Percentiles rank a stretch among this genome's conserved stretches.
Evolutionary conservation across 148 eudicot genomes (phyloP).

Genomic region (Chenopodium berlandieri): DNA sequence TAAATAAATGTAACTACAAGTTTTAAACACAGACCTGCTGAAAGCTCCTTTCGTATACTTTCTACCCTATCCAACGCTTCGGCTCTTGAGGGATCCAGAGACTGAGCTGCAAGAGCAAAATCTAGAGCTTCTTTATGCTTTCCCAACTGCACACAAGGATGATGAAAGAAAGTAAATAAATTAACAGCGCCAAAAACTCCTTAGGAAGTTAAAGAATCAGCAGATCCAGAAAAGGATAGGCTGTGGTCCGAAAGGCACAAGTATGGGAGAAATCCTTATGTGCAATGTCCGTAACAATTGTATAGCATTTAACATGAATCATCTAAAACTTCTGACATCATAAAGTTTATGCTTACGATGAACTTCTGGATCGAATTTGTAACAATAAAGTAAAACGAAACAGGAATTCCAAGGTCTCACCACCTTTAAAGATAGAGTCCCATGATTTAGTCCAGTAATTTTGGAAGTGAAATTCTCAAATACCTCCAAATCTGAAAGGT

Average conservation of each 20-base stretch:
- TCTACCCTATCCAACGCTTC: conserved; percentile 71
- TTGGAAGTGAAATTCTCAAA: neutral
- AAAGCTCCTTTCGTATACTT: conserved; percentile 53
- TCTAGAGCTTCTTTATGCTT: conserved; percentile 87
- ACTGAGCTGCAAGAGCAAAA: conserved; percentile 77
- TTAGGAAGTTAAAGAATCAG: neutral
- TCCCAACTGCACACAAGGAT: conserved; percentile 54
- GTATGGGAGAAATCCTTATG: neutral
- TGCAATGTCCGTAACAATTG: neutral
- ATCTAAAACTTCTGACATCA: neutral
- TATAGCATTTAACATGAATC: neutral
- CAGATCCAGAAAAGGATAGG: neutral
- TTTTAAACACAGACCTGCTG: conserved; percentile 54
- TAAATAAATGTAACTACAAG: neutral
- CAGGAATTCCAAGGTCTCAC: neutral
- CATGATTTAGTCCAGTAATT: neutral
- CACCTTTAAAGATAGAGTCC: neutral
- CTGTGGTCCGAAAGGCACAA: neutral
- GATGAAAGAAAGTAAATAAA: neutral
- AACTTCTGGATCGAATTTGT: neutral
- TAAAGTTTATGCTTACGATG: neutral
- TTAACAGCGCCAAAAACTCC: neutral
- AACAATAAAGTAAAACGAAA: neutral
- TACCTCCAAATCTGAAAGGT: no score
- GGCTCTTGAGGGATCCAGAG: conserved; percentile 57